Evolutionary conservation across 768 basidiomycete species (phyloP), one percentile per base, ranked within the genome.

Genomic region (Tubosaeta sp.): DNA sequence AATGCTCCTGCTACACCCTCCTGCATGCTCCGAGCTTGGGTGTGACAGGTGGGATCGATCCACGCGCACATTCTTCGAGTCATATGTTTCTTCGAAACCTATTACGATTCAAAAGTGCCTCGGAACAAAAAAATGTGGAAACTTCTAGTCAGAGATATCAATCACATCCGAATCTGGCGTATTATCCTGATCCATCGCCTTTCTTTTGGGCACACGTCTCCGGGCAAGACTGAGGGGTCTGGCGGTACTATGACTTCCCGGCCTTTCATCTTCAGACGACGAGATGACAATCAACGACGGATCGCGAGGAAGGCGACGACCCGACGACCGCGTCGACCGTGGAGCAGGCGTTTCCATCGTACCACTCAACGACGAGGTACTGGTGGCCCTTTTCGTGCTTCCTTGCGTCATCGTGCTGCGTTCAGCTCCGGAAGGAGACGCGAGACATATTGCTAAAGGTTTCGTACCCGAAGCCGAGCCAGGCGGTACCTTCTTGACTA

Each of bases 141-240:
- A 25, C 34, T 32, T 30, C 49, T 63, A 63, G 43, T 61, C 56
- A 42, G 77, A 82, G 35, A 89, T 69, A 50, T 83, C 79, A 58
- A 88, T 81, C 25, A 87, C 71, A 22, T 82, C 79, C 16, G 65
- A 68, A 22, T 67, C 60, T 11, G 55, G 18, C 57, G 30, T 76
- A 68, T 57, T 72, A 63, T 64, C 57, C 22, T 57, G 21, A 55
- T 31, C 77, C 69, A 56, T 69, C 63, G 16, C 30, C 36, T 24
- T 52, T 41, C 57, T 11, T 36, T 42, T 35, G 21, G 22, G n/a
- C 1, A 5, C 21, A 22, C 25, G 57, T 51, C 56, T 51, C 48
- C 48, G 49, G 46, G 41, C 41, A 35, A 41, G 45, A 21, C 52
- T 1, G n/a, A 50, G 48, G 12, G 52, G 48, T 34, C 14, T 46